A percentile compares a stretch with the other conserved stretches of the same genome.
Evolutionary conservation across 805 yeast genomes (phyloP).

Genomic region (Cyberlindnera lachancei): DNA sequence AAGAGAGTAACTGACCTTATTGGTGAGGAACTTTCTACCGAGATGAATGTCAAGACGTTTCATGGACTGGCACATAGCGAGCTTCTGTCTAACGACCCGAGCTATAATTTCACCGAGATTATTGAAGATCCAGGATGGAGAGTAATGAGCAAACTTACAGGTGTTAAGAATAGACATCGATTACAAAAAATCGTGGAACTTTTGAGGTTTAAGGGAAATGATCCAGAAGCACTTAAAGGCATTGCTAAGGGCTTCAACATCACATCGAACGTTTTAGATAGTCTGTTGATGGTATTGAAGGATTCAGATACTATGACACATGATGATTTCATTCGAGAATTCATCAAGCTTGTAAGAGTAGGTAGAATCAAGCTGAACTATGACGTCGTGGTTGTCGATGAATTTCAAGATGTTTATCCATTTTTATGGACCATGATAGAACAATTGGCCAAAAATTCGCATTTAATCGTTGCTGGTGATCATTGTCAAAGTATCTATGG

Average conservation of each 20-base stretch:
- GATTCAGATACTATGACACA: slow-evolving; percentile 12
- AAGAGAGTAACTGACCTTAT: slow-evolving; percentile 25
- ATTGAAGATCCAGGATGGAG: slow-evolving; percentile 53
- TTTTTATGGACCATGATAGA: slow-evolving; percentile 38
- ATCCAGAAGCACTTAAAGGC: neutral
- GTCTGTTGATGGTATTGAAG: slow-evolving; percentile 7
- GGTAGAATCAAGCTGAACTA: slow-evolving; percentile 19
- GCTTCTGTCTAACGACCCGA: slow-evolving; percentile 29
- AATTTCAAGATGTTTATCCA: slow-evolving; percentile 63
- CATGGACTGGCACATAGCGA: slow-evolving; percentile 53
- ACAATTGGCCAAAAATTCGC: slow-evolving; percentile 33
- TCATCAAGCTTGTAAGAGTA: slow-evolving; percentile 26
- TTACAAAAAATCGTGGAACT: slow-evolving; percentile 2
- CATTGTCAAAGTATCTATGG: slow-evolving; percentile 63
- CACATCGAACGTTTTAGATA: neutral
- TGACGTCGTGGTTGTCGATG: slow-evolving; percentile 54
- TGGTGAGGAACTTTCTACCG: slow-evolving; percentile 31
- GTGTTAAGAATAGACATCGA: slow-evolving; percentile 6
- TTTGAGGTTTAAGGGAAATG: neutral
- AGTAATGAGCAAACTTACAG: slow-evolving; percentile 18
- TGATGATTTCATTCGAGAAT: slow-evolving; percentile 20
- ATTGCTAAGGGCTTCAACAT: neutral
- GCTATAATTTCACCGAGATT: slow-evolving; percentile 26
- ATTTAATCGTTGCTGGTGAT: slow-evolving; percentile 65
- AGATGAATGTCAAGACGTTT: slow-evolving; percentile 42